Evolutionary conservation across 495 filamentous ascomycete genomes (phyloP), one percentile per base, ranked within the genome.

Genomic region (Penicillium herquei): DNA sequence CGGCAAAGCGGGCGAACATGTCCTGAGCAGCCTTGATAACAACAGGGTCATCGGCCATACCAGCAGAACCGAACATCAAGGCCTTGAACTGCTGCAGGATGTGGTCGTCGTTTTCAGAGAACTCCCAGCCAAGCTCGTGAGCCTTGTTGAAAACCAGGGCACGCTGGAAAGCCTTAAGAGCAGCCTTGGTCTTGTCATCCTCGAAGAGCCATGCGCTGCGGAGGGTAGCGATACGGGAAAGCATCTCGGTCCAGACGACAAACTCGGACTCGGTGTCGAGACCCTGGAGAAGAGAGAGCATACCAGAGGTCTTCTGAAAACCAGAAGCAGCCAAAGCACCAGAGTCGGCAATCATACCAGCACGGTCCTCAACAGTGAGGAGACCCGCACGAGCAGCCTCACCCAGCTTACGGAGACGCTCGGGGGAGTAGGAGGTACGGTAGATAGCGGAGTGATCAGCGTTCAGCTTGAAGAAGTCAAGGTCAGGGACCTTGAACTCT

Each of bases 311-410:
- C 70, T 87, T 91, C 71, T 96, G 91, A 70, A 94, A 96, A 31
- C 93, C 93, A 13, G 91, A 92, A 6, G 89, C 81, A 51, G 93
- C 89, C 59, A 98, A 78, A 41, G 94, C 91, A 60, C 92, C 92
- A 10, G 94, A 90, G 68, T 98, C 94, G 31, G 92, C 92, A 59
- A 98, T 88, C 87, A 98, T 91, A 66, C 94, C 94, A 43, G 92
- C 91, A 46, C 93, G 85, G 68, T 97, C 93, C 70, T 96, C 90
- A 33, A 94, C 89, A n/a, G 83, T 89, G 39, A 98, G 78, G n/a
- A 93, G 78, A 1, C 90, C 91, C 13, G 88, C 72, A 69, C 87
- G 91, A n/a, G 91, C 90, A 45, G 91, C 90, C 66, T 90, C 71
- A 17, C 83, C 84, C 7, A 87, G 77, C 74, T 87, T 86, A 57